These are phyloP conservation scores for Rhizophlyctis rosea DNA, from an alignment of 192 early-diverging fungal species.

Conservation along the genomic window DNA sequence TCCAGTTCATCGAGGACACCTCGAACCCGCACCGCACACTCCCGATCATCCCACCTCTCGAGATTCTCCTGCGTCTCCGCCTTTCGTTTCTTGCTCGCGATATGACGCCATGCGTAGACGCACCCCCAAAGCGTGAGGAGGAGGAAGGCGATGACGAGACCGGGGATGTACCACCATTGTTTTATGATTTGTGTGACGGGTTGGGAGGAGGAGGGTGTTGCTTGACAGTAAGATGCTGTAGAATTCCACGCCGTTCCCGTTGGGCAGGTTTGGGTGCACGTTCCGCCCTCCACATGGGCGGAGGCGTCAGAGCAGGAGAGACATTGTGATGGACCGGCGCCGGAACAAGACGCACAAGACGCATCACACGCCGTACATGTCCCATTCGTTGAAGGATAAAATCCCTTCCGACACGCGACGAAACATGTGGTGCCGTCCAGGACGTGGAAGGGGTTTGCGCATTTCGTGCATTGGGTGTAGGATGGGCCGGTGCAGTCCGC, in stretches of 20 bases:
- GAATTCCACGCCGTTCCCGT: background rate
- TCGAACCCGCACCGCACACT: background rate
- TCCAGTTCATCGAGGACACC: too few relatives aligned
- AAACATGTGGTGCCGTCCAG: too few relatives aligned
- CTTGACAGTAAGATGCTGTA: background rate
- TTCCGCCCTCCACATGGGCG: background rate
- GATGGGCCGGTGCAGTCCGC: too few relatives aligned
- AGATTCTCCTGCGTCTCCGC: background rate
- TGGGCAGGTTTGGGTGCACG: background rate
- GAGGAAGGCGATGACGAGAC: background rate
- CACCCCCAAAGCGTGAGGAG: background rate
- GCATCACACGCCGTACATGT: background rate
- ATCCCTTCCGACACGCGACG: too few relatives aligned
- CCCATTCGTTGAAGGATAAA: too few relatives aligned
- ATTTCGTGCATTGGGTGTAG: too few relatives aligned
- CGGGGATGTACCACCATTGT: conserved; percentile 3
- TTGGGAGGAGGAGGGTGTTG: background rate
- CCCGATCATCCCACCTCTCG: background rate
- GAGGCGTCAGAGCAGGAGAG: background rate
- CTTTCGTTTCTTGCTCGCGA: background rate
- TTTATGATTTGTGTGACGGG: background rate
- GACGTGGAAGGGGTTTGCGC: too few relatives aligned
- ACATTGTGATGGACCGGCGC: background rate
- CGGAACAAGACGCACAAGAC: background rate
- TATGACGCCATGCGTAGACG: too few relatives aligned